A percentile compares a stretch with the other conserved stretches of the same genome.
Conservation (phyloP, 306 rosid genomes). For the Abrus pulchellus region DNA sequence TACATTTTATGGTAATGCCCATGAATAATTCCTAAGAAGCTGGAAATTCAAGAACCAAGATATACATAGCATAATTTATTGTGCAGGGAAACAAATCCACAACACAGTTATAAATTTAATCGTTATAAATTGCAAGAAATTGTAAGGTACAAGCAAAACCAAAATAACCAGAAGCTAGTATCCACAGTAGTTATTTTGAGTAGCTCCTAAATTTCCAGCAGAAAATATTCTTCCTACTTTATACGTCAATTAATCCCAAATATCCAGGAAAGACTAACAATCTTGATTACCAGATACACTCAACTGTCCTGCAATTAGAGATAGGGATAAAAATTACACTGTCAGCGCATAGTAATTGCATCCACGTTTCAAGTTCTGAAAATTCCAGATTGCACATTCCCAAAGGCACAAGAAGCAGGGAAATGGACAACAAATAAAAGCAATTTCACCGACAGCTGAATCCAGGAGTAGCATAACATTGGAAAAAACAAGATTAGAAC, state of each 20-base stretch:
- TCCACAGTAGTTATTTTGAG: conserved; percentile 12
- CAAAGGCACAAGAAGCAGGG: background rate
- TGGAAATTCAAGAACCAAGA: background rate
- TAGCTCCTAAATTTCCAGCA: background rate
- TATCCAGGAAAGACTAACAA: background rate
- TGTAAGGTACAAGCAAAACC: conserved; percentile 6
- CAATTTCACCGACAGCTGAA: background rate
- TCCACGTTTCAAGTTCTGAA: conserved; percentile 9
- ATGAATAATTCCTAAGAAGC: conserved; percentile 30
- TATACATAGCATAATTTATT: conserved; percentile 10
- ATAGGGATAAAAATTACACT: background rate
- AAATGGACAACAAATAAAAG: background rate
- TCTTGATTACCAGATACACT: conserved; percentile 22
- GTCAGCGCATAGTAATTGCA: conserved; percentile 14
- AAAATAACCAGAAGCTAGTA: background rate
- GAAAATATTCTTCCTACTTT: conserved; percentile 19
- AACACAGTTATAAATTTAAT: background rate
- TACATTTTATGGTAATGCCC: conserved; percentile 13
- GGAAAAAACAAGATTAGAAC: background rate
- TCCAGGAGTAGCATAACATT: conserved; percentile 37
- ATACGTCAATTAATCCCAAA: conserved; percentile 35
- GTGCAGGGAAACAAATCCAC: background rate
- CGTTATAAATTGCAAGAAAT: conserved; percentile 31
- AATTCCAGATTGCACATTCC: conserved; percentile 34
- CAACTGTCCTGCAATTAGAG: conserved; percentile 27